Evolutionary conservation across 2,329 filamentous ascomycete species (phyloP).

Genomic region (Dothidotthia symphoricarpi): DNA sequence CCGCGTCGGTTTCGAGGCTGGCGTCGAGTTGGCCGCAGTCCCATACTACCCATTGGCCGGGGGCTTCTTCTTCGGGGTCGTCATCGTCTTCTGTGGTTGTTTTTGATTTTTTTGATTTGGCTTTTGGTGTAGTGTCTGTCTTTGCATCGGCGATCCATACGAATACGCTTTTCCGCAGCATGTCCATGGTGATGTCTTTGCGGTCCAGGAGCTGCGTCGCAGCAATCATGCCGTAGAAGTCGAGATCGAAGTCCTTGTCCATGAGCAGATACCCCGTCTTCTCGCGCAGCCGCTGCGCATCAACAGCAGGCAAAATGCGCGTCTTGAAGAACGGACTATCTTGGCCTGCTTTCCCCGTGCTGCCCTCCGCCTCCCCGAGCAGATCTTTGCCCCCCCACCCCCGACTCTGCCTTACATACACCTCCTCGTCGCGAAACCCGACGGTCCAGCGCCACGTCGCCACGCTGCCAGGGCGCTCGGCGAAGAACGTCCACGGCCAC

Average conservation of each 20-base stretch:
- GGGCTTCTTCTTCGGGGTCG: conserved; percentile 20
- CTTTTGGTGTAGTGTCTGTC: no score
- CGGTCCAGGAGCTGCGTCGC: conserved; percentile 69
- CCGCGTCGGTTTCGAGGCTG: conserved; percentile 59
- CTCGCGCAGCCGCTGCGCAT: conserved; percentile 62
- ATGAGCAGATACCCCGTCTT: conserved; percentile 90
- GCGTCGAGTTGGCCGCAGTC: conserved; percentile 56
- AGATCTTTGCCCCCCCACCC: conserved; percentile 65
- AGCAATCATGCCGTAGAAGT: conserved; percentile 76
- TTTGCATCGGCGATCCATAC: conserved; percentile 31
- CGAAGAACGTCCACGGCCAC: conserved; percentile 54
- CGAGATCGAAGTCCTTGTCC: conserved; percentile 81
- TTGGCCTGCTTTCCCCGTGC: conserved; percentile 49
- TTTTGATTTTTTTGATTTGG: no score
- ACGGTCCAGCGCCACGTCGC: conserved; percentile 69
- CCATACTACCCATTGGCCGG: conserved; percentile 69
- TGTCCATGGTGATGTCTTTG: conserved; percentile 59
- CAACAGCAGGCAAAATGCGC: conserved; percentile 66
- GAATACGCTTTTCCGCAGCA: conserved; percentile 66
- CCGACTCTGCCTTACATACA: conserved; percentile 76
- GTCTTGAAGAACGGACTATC: conserved; percentile 58
- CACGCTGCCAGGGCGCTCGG: conserved; percentile 64
- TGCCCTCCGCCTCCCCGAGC: conserved; percentile 49
- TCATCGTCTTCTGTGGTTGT: no score
- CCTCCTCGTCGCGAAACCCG: conserved; percentile 76